These are phyloP conservation scores for Barnettozyma vustinii DNA, from an alignment of 805 yeast genomes.

Conservation along the genomic window DNA sequence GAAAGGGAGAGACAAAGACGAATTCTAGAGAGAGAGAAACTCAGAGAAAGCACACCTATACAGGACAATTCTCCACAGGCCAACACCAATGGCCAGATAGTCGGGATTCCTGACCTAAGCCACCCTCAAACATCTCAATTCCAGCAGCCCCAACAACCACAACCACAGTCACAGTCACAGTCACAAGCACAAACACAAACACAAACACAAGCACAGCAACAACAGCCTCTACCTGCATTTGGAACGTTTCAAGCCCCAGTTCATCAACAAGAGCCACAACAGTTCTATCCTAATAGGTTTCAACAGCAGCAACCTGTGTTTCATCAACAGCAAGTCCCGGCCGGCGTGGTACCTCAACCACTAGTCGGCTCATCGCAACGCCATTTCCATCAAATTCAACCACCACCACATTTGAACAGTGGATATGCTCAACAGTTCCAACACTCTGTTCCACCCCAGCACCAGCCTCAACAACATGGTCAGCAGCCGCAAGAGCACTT, in stretches of 20 bases:
- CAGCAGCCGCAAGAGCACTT: background rate
- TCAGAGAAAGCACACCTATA: conserved; percentile 9
- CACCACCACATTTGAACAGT: background rate
- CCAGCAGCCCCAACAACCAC: background rate
- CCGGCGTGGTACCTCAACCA: background rate
- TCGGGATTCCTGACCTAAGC: background rate
- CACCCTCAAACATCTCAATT: background rate
- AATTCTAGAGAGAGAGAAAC: conserved; percentile 20
- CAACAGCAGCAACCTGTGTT: background rate
- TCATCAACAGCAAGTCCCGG: background rate
- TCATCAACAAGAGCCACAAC: conserved; percentile 3
- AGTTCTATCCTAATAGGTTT: background rate
- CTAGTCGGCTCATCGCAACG: background rate
- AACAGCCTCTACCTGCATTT: background rate
- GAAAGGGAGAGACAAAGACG: conserved; percentile 23
- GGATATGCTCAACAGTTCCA: background rate
- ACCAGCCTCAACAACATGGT: background rate
- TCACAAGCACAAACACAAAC: background rate
- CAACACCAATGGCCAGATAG: background rate
- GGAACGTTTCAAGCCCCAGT: background rate
- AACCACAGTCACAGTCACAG: background rate
- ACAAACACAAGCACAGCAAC: background rate
- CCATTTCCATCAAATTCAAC: background rate
- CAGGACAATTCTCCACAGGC: background rate
- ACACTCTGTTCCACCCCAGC: background rate